phyloP scores from a whole-genome alignment of 805 yeast species.

The Wickerhamomyces chambardii region DNA sequence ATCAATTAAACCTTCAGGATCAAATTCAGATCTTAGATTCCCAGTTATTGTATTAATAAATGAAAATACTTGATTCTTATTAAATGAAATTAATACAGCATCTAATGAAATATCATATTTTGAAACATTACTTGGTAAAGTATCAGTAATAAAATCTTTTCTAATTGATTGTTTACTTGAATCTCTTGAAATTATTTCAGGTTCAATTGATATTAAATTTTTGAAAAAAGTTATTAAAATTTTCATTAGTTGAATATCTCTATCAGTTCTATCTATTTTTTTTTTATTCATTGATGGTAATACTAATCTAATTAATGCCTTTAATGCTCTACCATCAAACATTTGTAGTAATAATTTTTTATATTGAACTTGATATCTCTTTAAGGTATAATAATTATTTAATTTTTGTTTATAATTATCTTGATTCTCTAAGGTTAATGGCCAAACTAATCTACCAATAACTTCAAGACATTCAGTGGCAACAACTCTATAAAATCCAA shows the following conservation, averaged over 20 bases:
- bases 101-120: conserved; percentile 62
- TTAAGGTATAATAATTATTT: conserved; percentile 47
- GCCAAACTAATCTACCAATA: conserved; percentile 82
- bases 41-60: conserved; percentile 66
- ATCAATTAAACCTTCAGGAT: conserved; percentile 47
- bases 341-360: conserved; percentile 57
- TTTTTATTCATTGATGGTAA: conserved; percentile 47
- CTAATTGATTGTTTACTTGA: conserved; percentile 26
- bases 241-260: conserved; percentile 67
- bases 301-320: conserved; percentile 62
- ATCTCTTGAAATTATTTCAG: conserved; percentile 45
- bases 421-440: conserved; percentile 58
- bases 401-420: conserved; percentile 41
- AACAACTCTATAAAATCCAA: conserved; percentile 29
- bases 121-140: conserved; percentile 48
- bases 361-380: conserved; percentile 59
- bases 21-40: conserved; percentile 56
- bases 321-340: conserved; percentile 52
- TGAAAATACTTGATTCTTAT: conserved; percentile 63
- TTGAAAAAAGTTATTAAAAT: conserved; percentile 68
- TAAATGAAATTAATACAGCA: conserved; percentile 46
- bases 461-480: conserved; percentile 71
- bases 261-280: conserved; percentile 46
- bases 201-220: conserved; percentile 73
- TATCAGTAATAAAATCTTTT: conserved; percentile 13